phyloP scores from a whole-genome alignment of 805 yeast species.

The Wickerhamomyces pijperi region DNA sequence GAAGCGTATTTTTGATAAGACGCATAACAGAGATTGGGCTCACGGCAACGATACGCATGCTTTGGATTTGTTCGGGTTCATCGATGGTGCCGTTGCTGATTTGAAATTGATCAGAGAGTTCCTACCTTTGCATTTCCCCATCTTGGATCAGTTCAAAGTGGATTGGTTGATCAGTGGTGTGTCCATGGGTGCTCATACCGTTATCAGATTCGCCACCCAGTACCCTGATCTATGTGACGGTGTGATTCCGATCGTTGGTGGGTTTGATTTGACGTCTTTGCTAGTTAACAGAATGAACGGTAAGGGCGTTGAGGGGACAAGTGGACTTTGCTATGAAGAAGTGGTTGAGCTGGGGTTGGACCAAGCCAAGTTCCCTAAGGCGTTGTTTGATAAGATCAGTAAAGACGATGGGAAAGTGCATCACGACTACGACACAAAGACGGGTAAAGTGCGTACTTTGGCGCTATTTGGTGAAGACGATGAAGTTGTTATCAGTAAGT shows the following conservation, averaged over 20 bases:
- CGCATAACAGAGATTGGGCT: constrained; percentile 7
- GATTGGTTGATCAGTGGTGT: constrained; percentile 10
- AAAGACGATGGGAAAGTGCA: constrained; percentile 9
- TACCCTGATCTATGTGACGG: constrained; percentile 9
- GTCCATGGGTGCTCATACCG: constrained; percentile 17
- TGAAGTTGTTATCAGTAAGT: constrained; percentile 5
- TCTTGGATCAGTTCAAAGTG: constrained; percentile 1
- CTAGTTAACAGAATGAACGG: constrained; percentile 8
- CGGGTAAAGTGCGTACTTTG: constrained; percentile 5
- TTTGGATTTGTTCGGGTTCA: constrained; percentile 10
- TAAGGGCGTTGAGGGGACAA: background rate
- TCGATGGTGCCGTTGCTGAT: constrained; percentile 12
- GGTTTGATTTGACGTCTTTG: constrained; percentile 12
- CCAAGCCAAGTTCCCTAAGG: constrained; percentile 1
- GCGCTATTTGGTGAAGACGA: constrained; percentile 14
- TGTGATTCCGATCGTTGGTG: constrained; percentile 14
- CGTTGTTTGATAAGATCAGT: constrained; percentile 5
- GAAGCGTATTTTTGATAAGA: constrained; percentile 2
- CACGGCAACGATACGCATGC: constrained; percentile 12
- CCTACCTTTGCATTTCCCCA: constrained; percentile 8
- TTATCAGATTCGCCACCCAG: constrained; percentile 8
- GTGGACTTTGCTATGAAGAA: background rate
- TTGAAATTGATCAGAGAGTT: constrained; percentile 11
- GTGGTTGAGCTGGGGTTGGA: background rate
- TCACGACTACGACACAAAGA: constrained; percentile 4